These are phyloP conservation scores for Taiozyma sp. DNA, from an alignment of 1,139 yeast genomes.

Conservation along the genomic window DNA sequence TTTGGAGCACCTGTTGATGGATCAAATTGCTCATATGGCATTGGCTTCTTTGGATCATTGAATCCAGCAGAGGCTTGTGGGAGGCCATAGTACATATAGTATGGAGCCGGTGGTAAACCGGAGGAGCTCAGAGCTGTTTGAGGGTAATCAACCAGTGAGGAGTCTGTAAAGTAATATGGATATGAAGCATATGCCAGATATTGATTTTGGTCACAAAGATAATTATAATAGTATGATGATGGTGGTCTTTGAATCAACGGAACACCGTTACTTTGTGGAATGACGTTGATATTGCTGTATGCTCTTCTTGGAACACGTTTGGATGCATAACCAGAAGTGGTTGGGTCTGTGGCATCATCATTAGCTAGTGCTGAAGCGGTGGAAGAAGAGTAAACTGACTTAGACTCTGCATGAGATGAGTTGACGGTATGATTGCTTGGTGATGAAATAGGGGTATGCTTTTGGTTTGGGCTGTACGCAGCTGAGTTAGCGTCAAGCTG, in stretches of 20 bases:
- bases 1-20: conserved; percentile 1
- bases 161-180: conserved; percentile 22
- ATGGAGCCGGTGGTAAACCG: conserved; percentile 21
- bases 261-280: conserved; percentile 4
- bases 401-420: conserved; percentile 20
- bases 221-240: conserved; percentile 21
- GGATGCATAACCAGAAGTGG: conserved; percentile 13
- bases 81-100: conserved; percentile 23
- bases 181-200: conserved; percentile 20
- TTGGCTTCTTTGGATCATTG: conserved; percentile 7
- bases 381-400: conserved; percentile 22
- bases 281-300: conserved; percentile 4
- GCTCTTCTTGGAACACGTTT: conserved; percentile 15
- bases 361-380: conserved; percentile 20
- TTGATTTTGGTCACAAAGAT: conserved; percentile 17
- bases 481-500: neutral
- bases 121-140: conserved; percentile 10
- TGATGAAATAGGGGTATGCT: conserved; percentile 19
- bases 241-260: conserved; percentile 15
- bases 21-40: conserved; percentile 7
- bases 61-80: conserved; percentile 14
- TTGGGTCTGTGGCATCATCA: conserved; percentile 16
- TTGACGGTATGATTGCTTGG: conserved; percentile 19
- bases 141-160: conserved; percentile 18
- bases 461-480: conserved; percentile 9